Conservation (phyloP, 1,139 yeast genomes). For the Magnusiomyces paraingens region DNA sequence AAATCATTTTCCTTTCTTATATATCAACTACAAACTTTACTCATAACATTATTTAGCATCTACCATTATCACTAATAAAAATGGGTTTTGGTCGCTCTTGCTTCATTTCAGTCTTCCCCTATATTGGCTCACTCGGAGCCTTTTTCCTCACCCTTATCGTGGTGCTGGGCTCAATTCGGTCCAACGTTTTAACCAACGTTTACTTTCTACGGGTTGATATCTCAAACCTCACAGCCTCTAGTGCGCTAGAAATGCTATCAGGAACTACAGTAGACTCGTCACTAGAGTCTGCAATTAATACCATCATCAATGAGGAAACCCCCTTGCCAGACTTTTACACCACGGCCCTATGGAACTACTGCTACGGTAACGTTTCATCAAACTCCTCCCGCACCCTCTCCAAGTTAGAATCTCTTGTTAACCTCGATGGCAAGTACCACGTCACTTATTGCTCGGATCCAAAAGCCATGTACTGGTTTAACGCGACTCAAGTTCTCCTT, state of each 20-base stretch:
- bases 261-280: constrained; percentile 16
- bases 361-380: constrained; percentile 45
- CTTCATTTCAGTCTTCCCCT: constrained; percentile 36
- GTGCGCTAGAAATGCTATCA: constrained; percentile 5
- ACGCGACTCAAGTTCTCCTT: constrained; percentile 46
- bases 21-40: background rate
- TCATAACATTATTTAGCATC: background rate
- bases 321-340: constrained; percentile 60
- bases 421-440: constrained; percentile 1
- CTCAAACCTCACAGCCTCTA: constrained; percentile 23
- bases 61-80: background rate
- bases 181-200: constrained; percentile 34
- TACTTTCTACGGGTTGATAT: constrained; percentile 41
- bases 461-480: constrained; percentile 52
- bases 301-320: constrained; percentile 27
- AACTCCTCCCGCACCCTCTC: constrained; percentile 26
- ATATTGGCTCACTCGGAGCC: constrained; percentile 36
- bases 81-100: constrained; percentile 30
- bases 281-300: constrained; percentile 17
- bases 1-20: constrained; percentile 38
- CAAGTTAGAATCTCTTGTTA: background rate
- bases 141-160: constrained; percentile 37
- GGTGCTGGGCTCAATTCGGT: constrained; percentile 37
- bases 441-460: constrained; percentile 37
- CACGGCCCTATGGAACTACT: constrained; percentile 68